Percentiles rank a stretch among this genome's conserved stretches.
Evolutionary conservation across 176 grass and related monocot species (phyloP).

Genomic region (Carex parvula): DNA sequence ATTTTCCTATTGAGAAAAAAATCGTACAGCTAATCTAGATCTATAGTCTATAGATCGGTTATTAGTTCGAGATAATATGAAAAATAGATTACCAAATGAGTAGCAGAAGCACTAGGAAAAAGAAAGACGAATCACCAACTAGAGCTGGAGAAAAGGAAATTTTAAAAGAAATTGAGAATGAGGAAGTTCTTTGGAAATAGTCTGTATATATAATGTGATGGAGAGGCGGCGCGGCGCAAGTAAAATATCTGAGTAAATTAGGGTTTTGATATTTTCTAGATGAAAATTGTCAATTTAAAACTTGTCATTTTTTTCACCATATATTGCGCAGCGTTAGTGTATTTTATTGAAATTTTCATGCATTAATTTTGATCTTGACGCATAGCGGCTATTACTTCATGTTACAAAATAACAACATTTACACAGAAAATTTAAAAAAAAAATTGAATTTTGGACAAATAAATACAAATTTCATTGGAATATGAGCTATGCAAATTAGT

Average conservation of each 20-base stretch:
- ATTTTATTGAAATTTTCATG: too few species aligned
- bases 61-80: neutral
- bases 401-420: too few species aligned
- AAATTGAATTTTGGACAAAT: too few species aligned
- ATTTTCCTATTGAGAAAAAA: neutral
- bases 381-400: too few species aligned
- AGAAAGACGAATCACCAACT: neutral
- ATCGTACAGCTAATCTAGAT: neutral
- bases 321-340: neutral
- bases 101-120: neutral
- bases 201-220: neutral
- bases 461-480: too few species aligned
- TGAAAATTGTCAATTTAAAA: too few species aligned
- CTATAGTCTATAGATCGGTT: neutral
- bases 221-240: too few species aligned
- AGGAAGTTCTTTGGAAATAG: neutral
- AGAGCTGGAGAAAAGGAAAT: neutral
- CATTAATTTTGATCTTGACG: too few species aligned
- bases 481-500: too few species aligned
- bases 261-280: neutral
- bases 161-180: neutral
- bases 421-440: too few species aligned
- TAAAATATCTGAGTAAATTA: neutral
- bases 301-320: too few species aligned
- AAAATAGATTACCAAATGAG: neutral